phyloP scores from a whole-genome alignment of 2,329 filamentous ascomycete species.

The Endoconidiophora polonica region DNA sequence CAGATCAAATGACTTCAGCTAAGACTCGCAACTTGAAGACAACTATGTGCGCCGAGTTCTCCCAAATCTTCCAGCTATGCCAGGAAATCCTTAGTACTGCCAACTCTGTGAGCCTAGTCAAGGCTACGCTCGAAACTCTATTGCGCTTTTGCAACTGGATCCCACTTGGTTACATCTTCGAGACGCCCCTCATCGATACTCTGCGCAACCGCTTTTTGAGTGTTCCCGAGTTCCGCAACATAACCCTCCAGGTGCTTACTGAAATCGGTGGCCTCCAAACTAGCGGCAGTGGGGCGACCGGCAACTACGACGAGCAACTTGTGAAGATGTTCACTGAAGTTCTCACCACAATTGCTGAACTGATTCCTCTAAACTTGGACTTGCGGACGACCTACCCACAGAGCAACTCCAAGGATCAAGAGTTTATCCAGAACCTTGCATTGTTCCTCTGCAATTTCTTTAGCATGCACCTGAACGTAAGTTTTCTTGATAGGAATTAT shows the following conservation, averaged over 20 bases:
- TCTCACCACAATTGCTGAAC: constrained; percentile 77
- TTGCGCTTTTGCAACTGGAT: constrained; percentile 99
- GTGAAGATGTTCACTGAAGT: constrained; percentile 98
- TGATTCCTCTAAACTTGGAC: constrained; percentile 80
- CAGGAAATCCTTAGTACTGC: constrained; percentile 87
- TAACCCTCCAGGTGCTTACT: constrained; percentile 90
- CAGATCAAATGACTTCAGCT: constrained; percentile 96
- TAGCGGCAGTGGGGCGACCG: constrained; percentile 45
- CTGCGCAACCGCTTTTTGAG: constrained; percentile 84
- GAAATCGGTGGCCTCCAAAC: constrained; percentile 93
- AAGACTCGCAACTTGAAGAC: constrained; percentile 96
- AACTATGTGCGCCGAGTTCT: constrained; percentile 98
- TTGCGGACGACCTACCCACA: constrained; percentile 80
- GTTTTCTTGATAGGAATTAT: constrained; percentile 15
- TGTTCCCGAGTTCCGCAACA: constrained; percentile 86
- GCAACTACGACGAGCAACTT: constrained; percentile 84
- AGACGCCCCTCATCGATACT: constrained; percentile 90
- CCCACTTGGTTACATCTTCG: constrained; percentile 93
- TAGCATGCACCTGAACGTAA: constrained; percentile 70
- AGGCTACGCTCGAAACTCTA: constrained; percentile 90
- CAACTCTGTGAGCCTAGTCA: constrained; percentile 73
- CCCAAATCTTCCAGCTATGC: constrained; percentile 93
- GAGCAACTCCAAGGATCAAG: constrained; percentile 85
- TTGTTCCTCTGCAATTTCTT: constrained; percentile 97
- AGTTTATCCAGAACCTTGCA: constrained; percentile 93